Evolutionary conservation across 352 stramenopile species (phyloP), one percentile per base, ranked within the genome.

Genomic region (Phytophthora fragariae): DNA sequence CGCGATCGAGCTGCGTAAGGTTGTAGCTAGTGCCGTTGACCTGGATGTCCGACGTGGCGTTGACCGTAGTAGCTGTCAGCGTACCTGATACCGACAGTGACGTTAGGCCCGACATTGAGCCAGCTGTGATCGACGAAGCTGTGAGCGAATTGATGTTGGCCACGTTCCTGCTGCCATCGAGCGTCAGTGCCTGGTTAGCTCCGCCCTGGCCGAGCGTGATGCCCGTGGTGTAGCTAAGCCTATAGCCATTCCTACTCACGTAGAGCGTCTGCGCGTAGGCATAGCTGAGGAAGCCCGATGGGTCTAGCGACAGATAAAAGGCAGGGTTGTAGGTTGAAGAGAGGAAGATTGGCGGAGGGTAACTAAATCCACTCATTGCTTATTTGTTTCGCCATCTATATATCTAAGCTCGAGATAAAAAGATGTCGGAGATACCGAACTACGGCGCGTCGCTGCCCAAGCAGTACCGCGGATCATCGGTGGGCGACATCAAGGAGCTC

Each of bases 281-380:
- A 57, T 61, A 69, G 12, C 53, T 64, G 10, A 68, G 44, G 44
- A 46, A 62, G 14, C 59, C 41, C 55, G 21, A 56, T 1, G 49
- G 7, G 27, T 66, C 55, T 10, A 64, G 50, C 21, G 56, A 44
- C 8, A 65, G 46, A 55, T 68, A 75, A 52, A 75, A 75, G 5
- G 52, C 54, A 21, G 60, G 62, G 37, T 75, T 70, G 39, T 75
- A 67, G 24, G 64, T 75, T 21, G 59, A n/a, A 2, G 33, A 62
- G 14, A 14, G 2, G 44, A 69, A 67, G 39, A 21, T 72, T 39
- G 68, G 68, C 10, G 58, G 55, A 6, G 68, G 61, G 59, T 70
- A 70, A 47, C 39, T 61, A 46, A 74, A 74, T n/a, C 59, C 67
- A 59, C 50, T 60, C 56, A 74, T 69, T 11, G 33, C 33, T 39